Evolutionary conservation across 176 grass and related monocot species (phyloP).

Genomic region (Puya raimondii): DNA sequence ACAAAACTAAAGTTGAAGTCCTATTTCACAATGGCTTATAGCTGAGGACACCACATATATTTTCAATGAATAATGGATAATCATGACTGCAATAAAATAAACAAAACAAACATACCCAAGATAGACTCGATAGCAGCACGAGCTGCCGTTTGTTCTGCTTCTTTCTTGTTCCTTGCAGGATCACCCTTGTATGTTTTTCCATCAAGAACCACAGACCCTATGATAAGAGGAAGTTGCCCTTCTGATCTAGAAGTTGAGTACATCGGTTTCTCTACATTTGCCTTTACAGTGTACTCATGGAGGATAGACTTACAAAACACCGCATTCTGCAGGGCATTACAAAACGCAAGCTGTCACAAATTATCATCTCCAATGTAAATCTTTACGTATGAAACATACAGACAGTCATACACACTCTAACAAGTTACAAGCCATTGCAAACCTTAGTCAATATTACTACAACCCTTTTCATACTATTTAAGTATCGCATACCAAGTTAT

Average conservation of each 20-base stretch:
- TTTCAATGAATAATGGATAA: background rate
- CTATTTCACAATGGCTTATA: no score
- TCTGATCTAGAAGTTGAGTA: constrained; percentile 20
- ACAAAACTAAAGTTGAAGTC: no score
- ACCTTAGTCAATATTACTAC: background rate
- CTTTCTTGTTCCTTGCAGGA: constrained; percentile 43
- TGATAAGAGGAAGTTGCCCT: constrained; percentile 18
- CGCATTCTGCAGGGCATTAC: background rate
- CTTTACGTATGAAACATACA: background rate
- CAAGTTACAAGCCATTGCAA: background rate
- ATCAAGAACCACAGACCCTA: constrained; percentile 38
- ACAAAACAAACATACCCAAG: constrained; percentile 46
- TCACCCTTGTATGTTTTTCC: constrained; percentile 41
- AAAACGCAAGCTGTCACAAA: background rate
- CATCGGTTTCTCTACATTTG: constrained; percentile 17
- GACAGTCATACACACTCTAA: background rate
- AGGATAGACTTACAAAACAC: constrained; percentile 55
- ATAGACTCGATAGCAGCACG: constrained; percentile 37
- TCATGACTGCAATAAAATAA: background rate
- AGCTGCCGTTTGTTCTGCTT: constrained; percentile 57
- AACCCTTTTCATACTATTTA: background rate
- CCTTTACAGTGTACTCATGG: constrained; percentile 49
- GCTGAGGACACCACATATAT: background rate
- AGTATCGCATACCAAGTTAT: background rate
- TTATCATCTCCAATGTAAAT: no score